phyloP scores from a whole-genome alignment of 2,329 filamentous ascomycete genomes.

The Lecanicillium sp. region DNA sequence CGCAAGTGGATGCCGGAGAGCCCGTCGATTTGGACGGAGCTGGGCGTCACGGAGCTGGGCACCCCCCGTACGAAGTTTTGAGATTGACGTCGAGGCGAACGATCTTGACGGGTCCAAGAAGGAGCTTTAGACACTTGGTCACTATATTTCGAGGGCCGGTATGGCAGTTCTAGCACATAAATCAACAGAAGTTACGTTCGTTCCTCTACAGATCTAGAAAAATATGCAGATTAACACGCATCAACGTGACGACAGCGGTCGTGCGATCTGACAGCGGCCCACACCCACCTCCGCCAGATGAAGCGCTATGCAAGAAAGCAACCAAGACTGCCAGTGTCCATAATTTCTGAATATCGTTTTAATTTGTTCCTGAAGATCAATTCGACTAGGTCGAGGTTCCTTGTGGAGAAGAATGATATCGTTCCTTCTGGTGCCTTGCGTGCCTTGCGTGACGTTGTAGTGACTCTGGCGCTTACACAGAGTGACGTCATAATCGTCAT shows the following conservation, averaged over 20 bases:
- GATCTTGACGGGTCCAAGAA: slow-evolving; percentile 28
- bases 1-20: slow-evolving; percentile 46
- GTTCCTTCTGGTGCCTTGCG: too few relatives aligned
- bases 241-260: too few relatives aligned
- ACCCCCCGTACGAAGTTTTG: slow-evolving; percentile 48
- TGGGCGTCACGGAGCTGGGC: slow-evolving; percentile 44
- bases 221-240: too few relatives aligned
- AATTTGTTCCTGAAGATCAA: background rate
- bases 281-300: background rate
- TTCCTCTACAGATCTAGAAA: too few relatives aligned
- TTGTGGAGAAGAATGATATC: background rate
- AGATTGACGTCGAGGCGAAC: slow-evolving; percentile 52
- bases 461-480: background rate
- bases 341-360: background rate
- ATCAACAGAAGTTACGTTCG: background rate
- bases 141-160: background rate
- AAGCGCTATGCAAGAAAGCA: background rate
- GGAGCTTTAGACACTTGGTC: slow-evolving; percentile 27
- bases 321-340: background rate
- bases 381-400: background rate
- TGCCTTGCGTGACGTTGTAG: too few relatives aligned
- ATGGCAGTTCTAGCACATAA: too few relatives aligned
- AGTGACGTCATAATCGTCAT: slow-evolving; percentile 14
- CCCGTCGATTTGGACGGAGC: slow-evolving; percentile 46
- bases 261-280: too few relatives aligned